A percentile compares a stretch with the other conserved stretches of the same genome.
Evolutionary conservation across 2,329 filamentous ascomycete genomes (phyloP).

Genomic region (Botrytis tulipae): DNA sequence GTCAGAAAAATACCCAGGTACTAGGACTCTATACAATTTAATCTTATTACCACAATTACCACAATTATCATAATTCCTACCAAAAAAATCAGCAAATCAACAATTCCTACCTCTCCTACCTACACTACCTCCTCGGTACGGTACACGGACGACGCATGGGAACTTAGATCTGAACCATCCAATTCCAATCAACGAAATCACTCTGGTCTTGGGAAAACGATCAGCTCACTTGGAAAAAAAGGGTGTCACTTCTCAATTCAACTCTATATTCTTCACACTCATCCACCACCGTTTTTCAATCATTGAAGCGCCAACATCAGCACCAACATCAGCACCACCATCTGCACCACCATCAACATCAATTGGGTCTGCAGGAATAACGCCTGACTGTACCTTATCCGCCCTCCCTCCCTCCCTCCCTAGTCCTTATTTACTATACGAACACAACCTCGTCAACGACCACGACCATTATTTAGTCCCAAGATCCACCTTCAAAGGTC

Average conservation of each 20-base stretch:
- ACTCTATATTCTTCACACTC: not conserved
- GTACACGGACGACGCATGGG: not conserved
- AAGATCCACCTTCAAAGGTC: not conserved
- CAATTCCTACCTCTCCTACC: no score
- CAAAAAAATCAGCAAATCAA: no score
- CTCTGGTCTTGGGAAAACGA: not conserved
- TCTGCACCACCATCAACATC: not conserved
- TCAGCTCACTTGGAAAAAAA: not conserved
- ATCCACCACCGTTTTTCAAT: not conserved
- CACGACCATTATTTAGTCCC: not conserved
- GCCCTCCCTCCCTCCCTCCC: not conserved
- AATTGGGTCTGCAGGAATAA: not conserved
- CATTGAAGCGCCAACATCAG: not conserved
- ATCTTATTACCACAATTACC: not conserved
- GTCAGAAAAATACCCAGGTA: not conserved
- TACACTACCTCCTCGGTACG: no score
- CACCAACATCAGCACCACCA: not conserved
- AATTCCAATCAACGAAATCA: conserved; percentile 12
- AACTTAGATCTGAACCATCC: conserved; percentile 5
- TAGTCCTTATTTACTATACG: not conserved
- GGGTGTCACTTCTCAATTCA: not conserved
- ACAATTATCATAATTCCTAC: not conserved
- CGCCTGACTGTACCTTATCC: not conserved
- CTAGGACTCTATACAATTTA: not conserved
- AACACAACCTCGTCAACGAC: not conserved